phyloP scores from a whole-genome alignment of 768 basidiomycete species.

The Leccinum rimulosum region DNA sequence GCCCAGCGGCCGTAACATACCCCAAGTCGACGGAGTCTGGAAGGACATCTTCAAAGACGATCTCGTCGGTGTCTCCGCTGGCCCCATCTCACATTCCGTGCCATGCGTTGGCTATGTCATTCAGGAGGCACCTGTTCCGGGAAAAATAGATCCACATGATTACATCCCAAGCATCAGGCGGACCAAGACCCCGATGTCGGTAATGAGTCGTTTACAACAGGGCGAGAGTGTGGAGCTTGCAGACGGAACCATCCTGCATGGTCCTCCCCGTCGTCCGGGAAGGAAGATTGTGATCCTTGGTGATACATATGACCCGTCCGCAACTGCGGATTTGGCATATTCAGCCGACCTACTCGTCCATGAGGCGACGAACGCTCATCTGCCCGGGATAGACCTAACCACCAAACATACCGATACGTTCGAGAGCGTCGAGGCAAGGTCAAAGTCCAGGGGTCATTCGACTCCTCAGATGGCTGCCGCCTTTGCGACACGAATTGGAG shows the following conservation, averaged over 20 bases:
- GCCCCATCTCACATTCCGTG: constrained; percentile 76
- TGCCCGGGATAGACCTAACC: constrained; percentile 58
- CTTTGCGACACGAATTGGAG: constrained; percentile 67
- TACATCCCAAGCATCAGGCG: constrained; percentile 70
- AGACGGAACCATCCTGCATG: constrained; percentile 71
- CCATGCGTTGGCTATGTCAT: constrained; percentile 82
- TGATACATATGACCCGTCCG: constrained; percentile 80
- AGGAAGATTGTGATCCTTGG: constrained; percentile 81
- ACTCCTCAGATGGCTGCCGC: constrained; percentile 88
- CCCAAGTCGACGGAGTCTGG: constrained; percentile 62
- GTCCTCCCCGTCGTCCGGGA: constrained; percentile 63
- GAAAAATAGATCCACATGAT: constrained; percentile 67
- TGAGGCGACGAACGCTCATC: constrained; percentile 86
- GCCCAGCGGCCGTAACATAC: constrained; percentile 60
- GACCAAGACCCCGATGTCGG: constrained; percentile 65
- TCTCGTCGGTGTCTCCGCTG: constrained; percentile 65
- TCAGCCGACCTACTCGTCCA: constrained; percentile 78
- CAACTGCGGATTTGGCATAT: constrained; percentile 55
- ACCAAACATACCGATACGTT: constrained; percentile 63
- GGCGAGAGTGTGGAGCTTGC: constrained; percentile 61
- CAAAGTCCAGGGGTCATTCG: constrained; percentile 81
- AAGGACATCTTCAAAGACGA: constrained; percentile 56
- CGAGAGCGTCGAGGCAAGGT: constrained; percentile 56
- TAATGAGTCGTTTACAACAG: constrained; percentile 63
- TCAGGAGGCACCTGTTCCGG: constrained; percentile 65